A percentile compares a stretch with the other conserved stretches of the same genome.
Evolutionary conservation across 495 filamentous ascomycete genomes (phyloP).

Genomic region (Talaromyces wortmannii): DNA sequence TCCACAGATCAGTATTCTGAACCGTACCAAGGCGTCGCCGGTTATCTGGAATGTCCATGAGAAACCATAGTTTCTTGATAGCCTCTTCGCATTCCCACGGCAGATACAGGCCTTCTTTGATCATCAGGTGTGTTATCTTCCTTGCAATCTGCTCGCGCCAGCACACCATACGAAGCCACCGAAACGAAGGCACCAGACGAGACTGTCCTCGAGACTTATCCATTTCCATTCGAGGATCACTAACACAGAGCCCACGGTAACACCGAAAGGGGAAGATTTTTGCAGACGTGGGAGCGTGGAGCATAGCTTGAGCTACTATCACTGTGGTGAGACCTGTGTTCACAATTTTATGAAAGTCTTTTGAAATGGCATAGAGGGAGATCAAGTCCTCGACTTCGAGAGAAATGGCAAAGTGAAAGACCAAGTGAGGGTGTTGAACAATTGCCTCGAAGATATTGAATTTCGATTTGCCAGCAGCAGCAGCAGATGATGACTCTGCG

Average conservation of each 20-base stretch:
- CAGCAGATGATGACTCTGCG: background rate
- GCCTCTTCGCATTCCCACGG: slow-evolving; percentile 31
- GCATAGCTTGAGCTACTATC: slow-evolving; percentile 31
- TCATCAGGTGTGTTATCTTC: slow-evolving; percentile 49
- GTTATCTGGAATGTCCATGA: slow-evolving; percentile 54
- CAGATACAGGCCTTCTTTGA: slow-evolving; percentile 41
- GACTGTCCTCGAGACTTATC: slow-evolving; percentile 9
- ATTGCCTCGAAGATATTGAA: slow-evolving; percentile 49
- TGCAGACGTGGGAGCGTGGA: slow-evolving; percentile 35
- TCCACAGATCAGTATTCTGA: slow-evolving; percentile 38
- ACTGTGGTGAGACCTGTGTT: slow-evolving; percentile 31
- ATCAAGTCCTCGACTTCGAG: slow-evolving; percentile 44
- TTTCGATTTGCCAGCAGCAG: background rate
- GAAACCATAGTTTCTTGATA: slow-evolving; percentile 58
- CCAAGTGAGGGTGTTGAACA: slow-evolving; percentile 37
- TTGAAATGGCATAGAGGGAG: slow-evolving; percentile 50
- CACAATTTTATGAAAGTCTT: slow-evolving; percentile 45
- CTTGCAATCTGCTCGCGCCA: slow-evolving; percentile 38
- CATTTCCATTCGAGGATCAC: slow-evolving; percentile 26
- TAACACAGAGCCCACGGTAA: slow-evolving; percentile 44
- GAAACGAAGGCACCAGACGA: slow-evolving; percentile 36
- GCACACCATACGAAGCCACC: slow-evolving; percentile 47
- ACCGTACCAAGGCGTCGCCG: slow-evolving; percentile 40
- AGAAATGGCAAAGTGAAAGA: slow-evolving; percentile 39
- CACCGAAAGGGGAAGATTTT: slow-evolving; percentile 42